Evolutionary conservation across 2,329 filamentous ascomycete species (phyloP).

Genomic region (Colletotrichum sp.): DNA sequence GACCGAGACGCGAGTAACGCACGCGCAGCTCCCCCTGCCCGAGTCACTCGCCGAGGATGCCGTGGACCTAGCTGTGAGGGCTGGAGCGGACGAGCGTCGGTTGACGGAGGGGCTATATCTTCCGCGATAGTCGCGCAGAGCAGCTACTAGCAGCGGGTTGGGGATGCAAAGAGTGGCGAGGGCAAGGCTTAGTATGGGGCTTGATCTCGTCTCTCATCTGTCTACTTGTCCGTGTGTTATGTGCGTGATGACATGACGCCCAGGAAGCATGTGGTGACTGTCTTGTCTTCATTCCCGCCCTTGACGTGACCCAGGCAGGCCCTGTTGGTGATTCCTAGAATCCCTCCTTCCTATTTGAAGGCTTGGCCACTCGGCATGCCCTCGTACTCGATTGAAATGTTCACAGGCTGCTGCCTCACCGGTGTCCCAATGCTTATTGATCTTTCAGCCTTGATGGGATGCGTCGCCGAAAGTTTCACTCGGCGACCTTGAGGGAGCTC

Average conservation of each 20-base stretch:
- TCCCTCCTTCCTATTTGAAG: too few relatives aligned
- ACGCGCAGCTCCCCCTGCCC: background rate
- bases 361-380: too few relatives aligned
- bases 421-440: too few relatives aligned
- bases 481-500: too few relatives aligned
- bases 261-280: background rate
- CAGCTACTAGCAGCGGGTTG: background rate
- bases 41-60: background rate
- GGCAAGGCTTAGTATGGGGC: background rate
- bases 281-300: background rate
- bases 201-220: background rate
- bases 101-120: background rate
- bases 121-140: background rate
- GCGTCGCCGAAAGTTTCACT: too few relatives aligned
- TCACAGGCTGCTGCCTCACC: too few relatives aligned
- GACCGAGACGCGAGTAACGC: background rate
- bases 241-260: background rate
- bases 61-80: background rate
- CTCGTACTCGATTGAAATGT: too few relatives aligned
- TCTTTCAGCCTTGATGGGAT: too few relatives aligned
- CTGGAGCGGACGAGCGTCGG: background rate
- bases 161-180: background rate
- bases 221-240: background rate
- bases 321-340: too few relatives aligned
- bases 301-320: too few relatives aligned